Evolutionary conservation across 345 rosid species (phyloP).

Genomic region (Ceriops tagal): DNA sequence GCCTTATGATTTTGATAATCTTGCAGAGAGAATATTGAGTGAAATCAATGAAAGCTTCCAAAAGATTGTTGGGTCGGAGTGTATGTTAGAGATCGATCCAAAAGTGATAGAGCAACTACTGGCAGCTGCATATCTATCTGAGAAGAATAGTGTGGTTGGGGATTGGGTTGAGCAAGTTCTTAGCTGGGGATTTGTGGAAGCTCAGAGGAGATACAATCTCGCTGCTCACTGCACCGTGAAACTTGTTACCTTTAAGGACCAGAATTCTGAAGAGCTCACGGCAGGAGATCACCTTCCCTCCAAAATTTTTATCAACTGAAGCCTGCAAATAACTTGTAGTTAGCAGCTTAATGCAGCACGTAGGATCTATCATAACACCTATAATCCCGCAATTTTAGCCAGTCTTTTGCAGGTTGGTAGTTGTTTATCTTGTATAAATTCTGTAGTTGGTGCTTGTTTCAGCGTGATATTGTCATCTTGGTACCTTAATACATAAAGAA

Average conservation of each 20-base stretch:
- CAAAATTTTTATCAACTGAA: slow-evolving; percentile 26
- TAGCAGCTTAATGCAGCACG: slow-evolving; percentile 25
- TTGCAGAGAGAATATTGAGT: slow-evolving; percentile 37
- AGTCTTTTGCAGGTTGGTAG: slow-evolving; percentile 22
- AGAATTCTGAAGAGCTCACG: slow-evolving; percentile 13
- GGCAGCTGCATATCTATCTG: slow-evolving; percentile 51
- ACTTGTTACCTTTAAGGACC: slow-evolving; percentile 30
- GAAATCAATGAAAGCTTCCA: slow-evolving; percentile 34
- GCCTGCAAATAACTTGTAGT: slow-evolving; percentile 9
- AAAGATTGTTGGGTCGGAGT: slow-evolving; percentile 38
- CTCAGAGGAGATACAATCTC: slow-evolving; percentile 21
- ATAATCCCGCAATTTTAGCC: neutral
- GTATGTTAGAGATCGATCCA: slow-evolving; percentile 42
- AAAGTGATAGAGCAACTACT: slow-evolving; percentile 48
- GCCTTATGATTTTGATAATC: slow-evolving; percentile 50
- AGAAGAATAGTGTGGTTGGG: slow-evolving; percentile 32
- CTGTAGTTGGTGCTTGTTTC: neutral
- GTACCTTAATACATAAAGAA: too few species aligned
- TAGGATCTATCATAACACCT: slow-evolving; percentile 5
- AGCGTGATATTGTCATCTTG: too few species aligned
- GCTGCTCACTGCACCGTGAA: slow-evolving; percentile 33
- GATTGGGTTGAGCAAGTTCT: slow-evolving; percentile 59
- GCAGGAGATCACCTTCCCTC: slow-evolving; percentile 30
- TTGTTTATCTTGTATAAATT: slow-evolving; percentile 14
- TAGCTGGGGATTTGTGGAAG: slow-evolving; percentile 40